A percentile compares a stretch with the other conserved stretches of the same genome.
These are phyloP conservation scores for Mariannaea sp. DNA, from an alignment of 2,329 filamentous ascomycete species.

Conservation along the genomic window DNA sequence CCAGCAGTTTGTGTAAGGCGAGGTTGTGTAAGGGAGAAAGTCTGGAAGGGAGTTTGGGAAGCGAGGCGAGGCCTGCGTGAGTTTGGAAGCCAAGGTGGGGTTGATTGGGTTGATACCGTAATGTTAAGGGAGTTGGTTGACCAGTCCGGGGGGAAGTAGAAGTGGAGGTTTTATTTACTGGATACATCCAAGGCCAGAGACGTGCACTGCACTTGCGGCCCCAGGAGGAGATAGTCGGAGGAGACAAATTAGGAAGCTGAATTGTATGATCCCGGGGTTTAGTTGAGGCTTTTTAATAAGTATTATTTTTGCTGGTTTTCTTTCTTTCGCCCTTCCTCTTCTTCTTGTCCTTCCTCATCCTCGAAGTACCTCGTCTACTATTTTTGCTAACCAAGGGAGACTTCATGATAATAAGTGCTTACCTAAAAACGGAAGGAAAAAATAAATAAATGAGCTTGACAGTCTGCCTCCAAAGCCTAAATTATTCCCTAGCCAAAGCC, in stretches of 20 bases:
- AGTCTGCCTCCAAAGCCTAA: no score
- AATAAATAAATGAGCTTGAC: no score
- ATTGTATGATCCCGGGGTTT: not conserved
- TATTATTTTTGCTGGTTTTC: no score
- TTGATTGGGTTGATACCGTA: no score
- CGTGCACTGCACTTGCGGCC: constrained; percentile 6
- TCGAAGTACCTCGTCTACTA: no score
- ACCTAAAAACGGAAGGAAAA: no score
- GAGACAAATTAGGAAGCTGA: not conserved
- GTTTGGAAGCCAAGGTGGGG: constrained; percentile 7
- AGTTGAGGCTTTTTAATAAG: not conserved
- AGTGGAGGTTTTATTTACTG: constrained; percentile 16
- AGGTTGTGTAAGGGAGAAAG: not conserved
- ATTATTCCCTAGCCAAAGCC: no score
- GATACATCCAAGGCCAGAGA: constrained; percentile 4
- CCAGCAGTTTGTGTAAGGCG: constrained; percentile 7
- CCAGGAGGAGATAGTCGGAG: not conserved
- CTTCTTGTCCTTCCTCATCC: no score
- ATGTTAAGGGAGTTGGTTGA: no score
- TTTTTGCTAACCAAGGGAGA: no score
- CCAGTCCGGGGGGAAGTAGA: constrained; percentile 2
- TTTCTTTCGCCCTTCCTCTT: no score
- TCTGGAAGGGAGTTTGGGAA: not conserved
- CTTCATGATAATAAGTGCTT: no score
- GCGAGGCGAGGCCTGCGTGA: constrained; percentile 1